phyloP scores from a whole-genome alignment of 2,329 filamentous ascomycete genomes.

The Fonsecaea nubica region DNA sequence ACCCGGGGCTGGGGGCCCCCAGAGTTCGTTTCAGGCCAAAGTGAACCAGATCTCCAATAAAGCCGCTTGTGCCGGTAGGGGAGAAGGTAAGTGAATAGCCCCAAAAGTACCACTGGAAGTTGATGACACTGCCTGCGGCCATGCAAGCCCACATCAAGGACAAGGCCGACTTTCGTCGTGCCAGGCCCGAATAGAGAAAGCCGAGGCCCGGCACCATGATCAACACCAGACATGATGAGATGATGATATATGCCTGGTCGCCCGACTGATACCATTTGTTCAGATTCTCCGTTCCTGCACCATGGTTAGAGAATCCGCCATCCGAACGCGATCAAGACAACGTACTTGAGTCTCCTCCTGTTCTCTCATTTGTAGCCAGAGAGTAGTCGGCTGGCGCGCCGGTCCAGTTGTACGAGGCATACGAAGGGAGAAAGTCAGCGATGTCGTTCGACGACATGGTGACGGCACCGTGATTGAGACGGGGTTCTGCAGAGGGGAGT shows the following conservation, averaged over 20 bases:
- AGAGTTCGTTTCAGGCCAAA: conserved; percentile 88
- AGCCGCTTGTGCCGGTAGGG: conserved; percentile 78
- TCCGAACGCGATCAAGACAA: conserved; percentile 40
- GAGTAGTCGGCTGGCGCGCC: conserved; percentile 53
- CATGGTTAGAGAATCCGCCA: conserved; percentile 8
- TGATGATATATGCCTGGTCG: conserved; percentile 91
- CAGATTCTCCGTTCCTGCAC: conserved; percentile 77
- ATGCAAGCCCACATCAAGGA: conserved; percentile 98
- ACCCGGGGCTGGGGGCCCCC: conserved; percentile 83
- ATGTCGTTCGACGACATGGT: conserved; percentile 30
- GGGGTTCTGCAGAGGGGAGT: neutral
- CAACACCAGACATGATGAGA: conserved; percentile 64
- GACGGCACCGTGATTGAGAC: conserved; percentile 1
- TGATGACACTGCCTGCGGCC: conserved; percentile 87
- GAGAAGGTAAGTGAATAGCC: conserved; percentile 96
- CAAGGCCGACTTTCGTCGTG: conserved; percentile 95
- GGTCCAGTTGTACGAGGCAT: conserved; percentile 58
- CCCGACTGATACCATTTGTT: conserved; percentile 95
- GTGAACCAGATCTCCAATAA: conserved; percentile 87
- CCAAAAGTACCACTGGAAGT: conserved; percentile 99
- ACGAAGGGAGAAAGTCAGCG: conserved; percentile 45
- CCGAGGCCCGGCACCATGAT: conserved; percentile 96
- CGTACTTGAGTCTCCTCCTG: conserved; percentile 81
- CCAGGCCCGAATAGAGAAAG: conserved; percentile 95
- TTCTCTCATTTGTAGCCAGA: conserved; percentile 59